Evolutionary conservation across 2,329 filamentous ascomycete genomes (phyloP), one percentile per base, ranked within the genome.

Genomic region (Aspergillus aculeatinus): DNA sequence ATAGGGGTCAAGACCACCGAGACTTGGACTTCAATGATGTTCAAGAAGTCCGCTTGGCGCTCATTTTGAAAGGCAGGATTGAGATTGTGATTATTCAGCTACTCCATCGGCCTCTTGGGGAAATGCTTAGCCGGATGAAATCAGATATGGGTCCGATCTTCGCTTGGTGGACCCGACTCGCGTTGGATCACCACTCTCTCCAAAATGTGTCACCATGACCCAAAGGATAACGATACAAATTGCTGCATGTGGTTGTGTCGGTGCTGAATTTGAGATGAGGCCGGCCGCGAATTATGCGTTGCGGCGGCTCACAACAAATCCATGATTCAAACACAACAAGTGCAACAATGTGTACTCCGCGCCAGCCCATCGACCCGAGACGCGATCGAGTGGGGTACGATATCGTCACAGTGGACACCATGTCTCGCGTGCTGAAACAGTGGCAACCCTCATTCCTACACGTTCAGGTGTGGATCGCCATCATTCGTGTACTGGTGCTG

Each of bases 401-500:
- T 44, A 44, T 44, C 39, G 39, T 44, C 39, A 44, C 14, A 19
- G 39, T 44, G 39, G 39, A 16, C 39, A 44, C 39, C 39, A 14
- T 29, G 12, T 14, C 48, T 14, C 16, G 16, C 33, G 12, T 9
- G 10, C 35, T 35, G 31, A 9, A 10, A 33, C 35, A 55, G 16
- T 14, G 29, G 39, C 23, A 5, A 21, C 10, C 25, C 9, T 33
- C 2, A 56, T 4, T 39, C 12, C 12, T 47, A 21, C n/a, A 14
- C 12, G 29, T 51, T 39, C n/a, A 23, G 10, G 4, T 21, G 23
- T 48, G 31, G 48, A 2, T 9, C 31, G 19, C 59, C 57, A 4
- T 47, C 27, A 5, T 59, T 50, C 3, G 52, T 52, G n/a, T 23
- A 48, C 21, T 60, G 48, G 11, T 52, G 49, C 44, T 70, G 68